Evolutionary conservation across 305 asterid genomes (phyloP), one percentile per base, ranked within the genome.

Genomic region (Ilex paraguariensis): DNA sequence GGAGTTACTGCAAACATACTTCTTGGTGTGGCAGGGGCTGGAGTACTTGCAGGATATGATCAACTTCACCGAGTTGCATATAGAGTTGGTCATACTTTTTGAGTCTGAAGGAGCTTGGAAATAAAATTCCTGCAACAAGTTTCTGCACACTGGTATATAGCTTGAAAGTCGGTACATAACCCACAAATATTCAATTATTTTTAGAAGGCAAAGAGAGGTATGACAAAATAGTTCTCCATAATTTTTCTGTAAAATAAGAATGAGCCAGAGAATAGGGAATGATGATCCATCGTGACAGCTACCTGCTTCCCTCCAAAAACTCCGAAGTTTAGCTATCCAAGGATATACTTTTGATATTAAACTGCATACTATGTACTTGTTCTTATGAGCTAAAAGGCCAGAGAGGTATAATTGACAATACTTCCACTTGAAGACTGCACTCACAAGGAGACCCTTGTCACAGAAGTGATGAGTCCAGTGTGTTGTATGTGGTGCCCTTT

Each of bases 31-130:
- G 96, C 97, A 14, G 97, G 98, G 63, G 98, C 97, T 31, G 97
- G 95, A 60, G 95, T 87, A 17, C 97, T 89, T 68, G 95, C 95
- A 46, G 98, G 97, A 80, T 92, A 92, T 61, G 98, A 92, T 73
- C 84, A 84, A 68, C 79, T 92, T 55, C 75, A 74, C 66, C 72
- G 81, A 69, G 61, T 87, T 71, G 81, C 74, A 65, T 69, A 84
- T 81, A 81, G 72, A 69, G 84, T 86, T 59, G 59, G 67, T 55
- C 78, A 79, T 57, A 70, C 57, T 66, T 65, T 76, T 77, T 42
- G 77, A 72, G 85, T 70, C 95, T 67, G 87, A 73, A 69, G 77
- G 76, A 66, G 90, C 84, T 70, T 67, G 73, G 54, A 79, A 77
- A 73, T 75, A n/a, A 42, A 42, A 6, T 6, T 7, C 48, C 12